Evolutionary conservation across 345 rosid species (phyloP), one percentile per base, ranked within the genome.

Genomic region (Isatis tinctoria): DNA sequence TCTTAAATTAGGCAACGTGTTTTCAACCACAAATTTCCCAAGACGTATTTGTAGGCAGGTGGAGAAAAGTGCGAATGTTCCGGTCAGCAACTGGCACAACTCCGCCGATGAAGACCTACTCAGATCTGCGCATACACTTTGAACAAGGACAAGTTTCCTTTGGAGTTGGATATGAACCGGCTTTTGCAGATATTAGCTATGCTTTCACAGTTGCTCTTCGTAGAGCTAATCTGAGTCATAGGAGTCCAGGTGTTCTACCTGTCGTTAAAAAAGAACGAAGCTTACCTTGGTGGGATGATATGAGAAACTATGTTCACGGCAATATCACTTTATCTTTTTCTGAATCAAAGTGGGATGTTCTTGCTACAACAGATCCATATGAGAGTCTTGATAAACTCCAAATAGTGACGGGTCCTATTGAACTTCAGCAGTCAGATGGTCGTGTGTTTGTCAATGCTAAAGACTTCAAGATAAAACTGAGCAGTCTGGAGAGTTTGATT

Each of bases 231-330:
- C 78, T 95, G 70, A 92, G 99, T 83, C 79, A 60, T 73, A 84
- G 88, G 77, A 82, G 86, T 72, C 86, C 93, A 72, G 83, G 79
- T 75, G 41, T 73, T 28, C 83, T 79, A 10, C 83, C 72, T 75
- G 89, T 88, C 26, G 80, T 85, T 22, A 95, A 95, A 82, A 95
- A 88, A 53, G 99, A 95, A 81, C 86, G 87, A 73, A 95, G 82
- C 76, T 90, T 95, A 65, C 98, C 99, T 1, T 95, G 99, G 99
- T 95, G 99, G 99, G 99, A 95, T 88, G 99, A 92, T 52, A 86
- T 92, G 94, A 88, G 99, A 79, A 87, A 95, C 77, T 95, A 92
- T 80, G 81, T 92, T 64, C 99, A 95, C 76, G 98, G 99, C 75
- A 87, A 81, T 74, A 79, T 86, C 62, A 70, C 86, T 56, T 77